A percentile compares a stretch with the other conserved stretches of the same genome.
Evolutionary conservation across 495 filamentous ascomycete genomes (phyloP).

Genomic region (Tuber magnatum): DNA sequence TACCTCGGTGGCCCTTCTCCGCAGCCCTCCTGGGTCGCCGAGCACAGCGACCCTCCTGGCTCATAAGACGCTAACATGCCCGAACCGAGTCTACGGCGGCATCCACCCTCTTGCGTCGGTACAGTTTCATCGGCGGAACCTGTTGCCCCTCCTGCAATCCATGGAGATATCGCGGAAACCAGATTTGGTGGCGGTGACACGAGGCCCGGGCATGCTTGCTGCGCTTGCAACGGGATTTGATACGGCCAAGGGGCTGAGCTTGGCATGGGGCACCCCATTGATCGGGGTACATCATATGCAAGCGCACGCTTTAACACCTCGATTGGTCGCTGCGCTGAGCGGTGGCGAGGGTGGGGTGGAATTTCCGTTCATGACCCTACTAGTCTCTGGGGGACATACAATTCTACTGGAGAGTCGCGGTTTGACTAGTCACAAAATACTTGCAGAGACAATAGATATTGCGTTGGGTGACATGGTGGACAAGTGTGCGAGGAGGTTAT

Average conservation of each 20-base stretch:
- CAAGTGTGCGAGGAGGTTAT: slow-evolving; percentile 67
- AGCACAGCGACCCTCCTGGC: slow-evolving; percentile 58
- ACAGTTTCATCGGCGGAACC: slow-evolving; percentile 60
- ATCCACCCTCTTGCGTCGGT: slow-evolving; percentile 71
- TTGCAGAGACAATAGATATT: slow-evolving; percentile 64
- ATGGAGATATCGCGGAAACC: slow-evolving; percentile 54
- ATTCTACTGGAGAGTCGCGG: slow-evolving; percentile 66
- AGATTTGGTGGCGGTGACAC: slow-evolving; percentile 76
- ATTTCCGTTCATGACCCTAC: slow-evolving; percentile 80
- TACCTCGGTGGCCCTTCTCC: slow-evolving; percentile 79
- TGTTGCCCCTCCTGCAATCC: slow-evolving; percentile 55
- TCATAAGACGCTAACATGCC: slow-evolving; percentile 72
- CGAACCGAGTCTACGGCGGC: slow-evolving; percentile 62
- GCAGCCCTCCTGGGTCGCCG: slow-evolving; percentile 47
- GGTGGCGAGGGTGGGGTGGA: slow-evolving; percentile 32
- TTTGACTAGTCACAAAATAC: slow-evolving; percentile 59
- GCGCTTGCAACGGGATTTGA: slow-evolving; percentile 69
- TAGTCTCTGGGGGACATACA: slow-evolving; percentile 92
- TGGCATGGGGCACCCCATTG: slow-evolving; percentile 73
- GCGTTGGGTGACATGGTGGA: slow-evolving; percentile 81
- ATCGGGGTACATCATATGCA: slow-evolving; percentile 95
- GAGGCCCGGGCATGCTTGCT: slow-evolving; percentile 80
- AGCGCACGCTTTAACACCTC: slow-evolving; percentile 81
- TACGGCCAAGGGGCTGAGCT: slow-evolving; percentile 77
- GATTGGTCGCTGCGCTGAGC: slow-evolving; percentile 60